These are phyloP conservation scores for Coemansia sp. DNA, from an alignment of 192 early-diverging fungal species.

Conservation along the genomic window DNA sequence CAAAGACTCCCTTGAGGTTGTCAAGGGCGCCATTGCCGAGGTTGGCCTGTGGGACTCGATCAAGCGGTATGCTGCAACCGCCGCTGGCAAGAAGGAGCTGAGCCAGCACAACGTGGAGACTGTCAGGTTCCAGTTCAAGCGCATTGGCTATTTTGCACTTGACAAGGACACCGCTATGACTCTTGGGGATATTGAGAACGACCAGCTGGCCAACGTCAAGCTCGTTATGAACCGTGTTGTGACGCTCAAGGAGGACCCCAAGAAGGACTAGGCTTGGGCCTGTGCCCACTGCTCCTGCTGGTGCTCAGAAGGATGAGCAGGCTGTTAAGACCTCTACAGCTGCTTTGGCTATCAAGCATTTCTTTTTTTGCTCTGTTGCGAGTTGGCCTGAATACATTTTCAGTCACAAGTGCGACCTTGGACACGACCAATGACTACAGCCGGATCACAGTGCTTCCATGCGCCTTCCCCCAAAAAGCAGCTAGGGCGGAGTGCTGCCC, in stretches of 20 bases:
- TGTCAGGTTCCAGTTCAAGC: slow-evolving; percentile 87
- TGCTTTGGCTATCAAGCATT: too few species aligned
- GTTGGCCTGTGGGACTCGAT: slow-evolving; percentile 73
- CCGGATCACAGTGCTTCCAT: too few species aligned
- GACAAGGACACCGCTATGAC: slow-evolving; percentile 80
- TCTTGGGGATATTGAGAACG: slow-evolving; percentile 54
- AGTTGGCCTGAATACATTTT: background rate
- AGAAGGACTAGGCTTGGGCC: slow-evolving; percentile 45
- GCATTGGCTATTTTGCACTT: slow-evolving; percentile 98
- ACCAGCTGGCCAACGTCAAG: slow-evolving; percentile 57
- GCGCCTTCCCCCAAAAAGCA: too few species aligned
- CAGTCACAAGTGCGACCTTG: background rate
- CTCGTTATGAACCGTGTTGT: slow-evolving; percentile 65
- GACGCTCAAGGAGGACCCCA: slow-evolving; percentile 66
- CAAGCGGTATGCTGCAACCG: slow-evolving; percentile 46
- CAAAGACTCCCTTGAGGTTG: slow-evolving; percentile 64
- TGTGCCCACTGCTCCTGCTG: background rate
- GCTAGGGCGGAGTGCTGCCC: too few species aligned
- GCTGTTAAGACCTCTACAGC: too few species aligned
- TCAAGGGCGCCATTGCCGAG: slow-evolving; percentile 73
- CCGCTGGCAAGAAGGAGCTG: slow-evolving; percentile 51
- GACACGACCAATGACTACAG: too few species aligned
- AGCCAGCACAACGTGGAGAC: slow-evolving; percentile 66
- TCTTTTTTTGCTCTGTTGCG: background rate
- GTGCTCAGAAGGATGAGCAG: too few species aligned